Conservation (phyloP, 2,329 filamentous ascomycete species). For the Botrytis cinerea region DNA sequence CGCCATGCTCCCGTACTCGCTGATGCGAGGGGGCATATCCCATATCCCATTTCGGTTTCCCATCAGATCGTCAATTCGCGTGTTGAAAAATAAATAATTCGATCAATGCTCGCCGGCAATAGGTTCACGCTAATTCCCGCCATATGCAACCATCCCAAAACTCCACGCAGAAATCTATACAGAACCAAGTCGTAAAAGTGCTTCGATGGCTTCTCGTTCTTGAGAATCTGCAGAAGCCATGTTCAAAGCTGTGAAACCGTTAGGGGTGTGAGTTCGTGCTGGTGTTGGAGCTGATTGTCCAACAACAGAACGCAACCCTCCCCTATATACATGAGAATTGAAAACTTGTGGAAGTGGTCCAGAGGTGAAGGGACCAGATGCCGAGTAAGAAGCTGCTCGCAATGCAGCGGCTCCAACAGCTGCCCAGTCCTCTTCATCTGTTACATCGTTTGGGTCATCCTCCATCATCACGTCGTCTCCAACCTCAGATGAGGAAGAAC, state of each 20-base stretch:
- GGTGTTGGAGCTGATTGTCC: conserved; percentile 40
- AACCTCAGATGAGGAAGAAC: conserved; percentile 72
- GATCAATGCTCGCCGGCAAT: conserved; percentile 43
- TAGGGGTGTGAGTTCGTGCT: conserved; percentile 48
- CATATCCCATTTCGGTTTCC: conserved; percentile 27
- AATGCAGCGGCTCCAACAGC: conserved; percentile 84
- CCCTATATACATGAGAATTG: conserved; percentile 53
- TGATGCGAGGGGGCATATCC: conserved; percentile 27
- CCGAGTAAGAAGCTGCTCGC: conserved; percentile 65
- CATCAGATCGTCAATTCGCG: conserved; percentile 36
- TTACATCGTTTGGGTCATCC: conserved; percentile 80
- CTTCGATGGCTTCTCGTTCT: conserved; percentile 80
- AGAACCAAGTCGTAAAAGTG: conserved; percentile 78
- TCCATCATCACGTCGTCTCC: conserved; percentile 64
- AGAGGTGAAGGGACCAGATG: conserved; percentile 55
- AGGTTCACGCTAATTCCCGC: conserved; percentile 36
- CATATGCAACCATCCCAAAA: conserved; percentile 37
- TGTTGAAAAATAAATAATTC: conserved; percentile 34
- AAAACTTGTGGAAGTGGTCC: conserved; percentile 31
- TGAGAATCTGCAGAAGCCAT: conserved; percentile 59
- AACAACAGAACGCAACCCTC: conserved; percentile 31
- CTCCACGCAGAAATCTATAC: conserved; percentile 52
- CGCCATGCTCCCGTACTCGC: conserved; percentile 35
- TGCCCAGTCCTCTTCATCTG: conserved; percentile 96
- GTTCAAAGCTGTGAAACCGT: conserved; percentile 49